A percentile compares a stretch with the other conserved stretches of the same genome.
phyloP scores from a whole-genome alignment of 2,329 filamentous ascomycete genomes.

The Diaporthe australafricana region DNA sequence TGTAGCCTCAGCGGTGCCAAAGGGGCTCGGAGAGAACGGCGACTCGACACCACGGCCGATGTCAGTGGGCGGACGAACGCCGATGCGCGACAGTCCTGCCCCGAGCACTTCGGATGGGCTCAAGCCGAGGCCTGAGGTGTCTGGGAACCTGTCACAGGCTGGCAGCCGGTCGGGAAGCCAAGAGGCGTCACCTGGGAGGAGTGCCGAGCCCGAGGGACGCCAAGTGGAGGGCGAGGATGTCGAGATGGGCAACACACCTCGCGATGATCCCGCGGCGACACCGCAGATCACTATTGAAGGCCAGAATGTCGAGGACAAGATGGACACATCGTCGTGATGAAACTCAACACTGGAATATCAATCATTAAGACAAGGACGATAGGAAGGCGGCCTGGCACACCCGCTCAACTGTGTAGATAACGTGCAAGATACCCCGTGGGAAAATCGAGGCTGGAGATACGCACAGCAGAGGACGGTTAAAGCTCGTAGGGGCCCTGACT shows the following conservation, averaged over 20 bases:
- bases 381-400: background rate
- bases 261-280: conserved; percentile 64
- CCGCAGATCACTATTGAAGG: conserved; percentile 63
- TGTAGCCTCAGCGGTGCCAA: conserved; percentile 36
- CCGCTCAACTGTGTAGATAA: conserved; percentile 2
- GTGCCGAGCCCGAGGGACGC: conserved; percentile 40
- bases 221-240: conserved; percentile 63
- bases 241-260: conserved; percentile 67
- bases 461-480: background rate
- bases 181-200: conserved; percentile 49
- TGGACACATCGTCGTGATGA: conserved; percentile 68
- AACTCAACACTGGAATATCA: background rate
- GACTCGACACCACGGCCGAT: conserved; percentile 43
- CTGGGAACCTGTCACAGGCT: conserved; percentile 50
- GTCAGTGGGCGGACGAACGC: conserved; percentile 45
- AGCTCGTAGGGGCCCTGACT: background rate
- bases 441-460: background rate
- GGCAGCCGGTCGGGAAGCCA: conserved; percentile 55
- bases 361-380: background rate
- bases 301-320: conserved; percentile 66
- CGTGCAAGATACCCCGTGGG: conserved; percentile 36
- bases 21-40: conserved; percentile 40
- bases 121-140: conserved; percentile 48
- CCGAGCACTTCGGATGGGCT: conserved; percentile 44
- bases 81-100: conserved; percentile 48